phyloP scores from a whole-genome alignment of 352 stramenopile genomes.

The Phytophthora lateralis region DNA sequence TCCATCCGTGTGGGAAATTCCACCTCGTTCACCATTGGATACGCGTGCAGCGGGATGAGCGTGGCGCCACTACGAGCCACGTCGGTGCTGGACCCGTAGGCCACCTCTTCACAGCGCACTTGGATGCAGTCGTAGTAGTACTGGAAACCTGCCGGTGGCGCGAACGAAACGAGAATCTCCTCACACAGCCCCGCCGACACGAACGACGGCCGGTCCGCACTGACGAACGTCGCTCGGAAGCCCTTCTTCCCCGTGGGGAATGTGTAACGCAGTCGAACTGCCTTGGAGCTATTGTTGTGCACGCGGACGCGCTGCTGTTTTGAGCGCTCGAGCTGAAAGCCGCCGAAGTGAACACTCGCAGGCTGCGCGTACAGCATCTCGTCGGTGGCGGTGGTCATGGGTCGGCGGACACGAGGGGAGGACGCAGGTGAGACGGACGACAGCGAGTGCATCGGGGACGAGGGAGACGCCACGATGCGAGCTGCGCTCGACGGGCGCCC shows the following conservation, averaged over 20 bases:
- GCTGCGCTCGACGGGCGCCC: constrained; percentile 11
- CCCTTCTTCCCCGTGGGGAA: constrained; percentile 44
- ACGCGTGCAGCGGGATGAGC: constrained; percentile 86
- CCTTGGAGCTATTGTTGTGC: constrained; percentile 78
- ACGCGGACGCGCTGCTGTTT: constrained; percentile 74
- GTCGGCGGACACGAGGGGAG: constrained; percentile 29
- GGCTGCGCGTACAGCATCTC: constrained; percentile 57
- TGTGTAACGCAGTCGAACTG: constrained; percentile 74
- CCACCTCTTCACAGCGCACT: constrained; percentile 74
- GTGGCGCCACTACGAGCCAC: constrained; percentile 43
- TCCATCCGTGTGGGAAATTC: constrained; percentile 78
- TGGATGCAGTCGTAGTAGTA: constrained; percentile 92
- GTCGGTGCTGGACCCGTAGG: constrained; percentile 62
- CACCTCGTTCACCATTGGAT: constrained; percentile 85
- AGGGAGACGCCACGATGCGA: neutral
- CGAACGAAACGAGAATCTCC: constrained; percentile 81
- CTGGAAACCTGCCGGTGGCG: constrained; percentile 62
- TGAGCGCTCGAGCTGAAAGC: constrained; percentile 68
- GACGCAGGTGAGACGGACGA: constrained; percentile 21
- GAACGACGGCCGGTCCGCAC: constrained; percentile 54
- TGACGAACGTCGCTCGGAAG: constrained; percentile 63
- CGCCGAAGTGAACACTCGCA: constrained; percentile 87
- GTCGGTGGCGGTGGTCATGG: constrained; percentile 30
- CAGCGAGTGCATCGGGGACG: constrained; percentile 15
- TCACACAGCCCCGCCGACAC: constrained; percentile 79